Evolutionary conservation across 2,329 filamentous ascomycete species (phyloP), one percentile per base, ranked within the genome.

Genomic region (Trichocomaceae sp.): DNA sequence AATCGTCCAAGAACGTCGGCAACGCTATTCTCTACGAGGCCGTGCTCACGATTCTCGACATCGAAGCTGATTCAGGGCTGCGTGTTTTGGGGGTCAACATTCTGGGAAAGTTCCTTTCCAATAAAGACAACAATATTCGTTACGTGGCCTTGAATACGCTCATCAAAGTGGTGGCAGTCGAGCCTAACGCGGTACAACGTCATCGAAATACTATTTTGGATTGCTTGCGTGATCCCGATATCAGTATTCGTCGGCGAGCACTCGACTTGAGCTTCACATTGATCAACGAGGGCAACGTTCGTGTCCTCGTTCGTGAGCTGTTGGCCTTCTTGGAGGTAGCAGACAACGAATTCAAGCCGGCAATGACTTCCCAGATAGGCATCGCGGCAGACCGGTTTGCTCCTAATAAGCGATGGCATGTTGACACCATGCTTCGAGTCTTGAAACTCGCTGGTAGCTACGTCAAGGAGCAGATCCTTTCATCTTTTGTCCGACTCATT

Each of bases 11-110:
- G 77, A 99, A 99, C 62, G 93, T 99, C 42, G 93, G 93, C 59
- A 99, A 99, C 70, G 92, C 93, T 0, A 99, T 99, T 63, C 79
- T 99, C 7, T 99, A 99, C 75, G 93, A 99, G 74, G 88, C 93
- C 1, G 93, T 99, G 37, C 84, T 93, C 44, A 99, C 93, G 0
- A 99, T 99, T 62, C 83, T 99, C 48, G 93, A 99, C 63, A 97
- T 99, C 52, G 93, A 99, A 72, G 95, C 93, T 20, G 95, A 99
- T 68, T 96, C 93, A 9, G 92, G 93, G 35, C 76, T 99, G 59
- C 82, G 95, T 50, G 93, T 99, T 20, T 80, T 99, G 23, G 93
- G 93, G 66, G 93, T 99, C 63, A 99, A 99, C 69, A 99, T 99
- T 61, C 83, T 99, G 22, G 93, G 95, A 69, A 99, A 97, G 70